These are phyloP conservation scores for Yamadazyma laniorum DNA, from an alignment of 805 yeast species.

Conservation along the genomic window DNA sequence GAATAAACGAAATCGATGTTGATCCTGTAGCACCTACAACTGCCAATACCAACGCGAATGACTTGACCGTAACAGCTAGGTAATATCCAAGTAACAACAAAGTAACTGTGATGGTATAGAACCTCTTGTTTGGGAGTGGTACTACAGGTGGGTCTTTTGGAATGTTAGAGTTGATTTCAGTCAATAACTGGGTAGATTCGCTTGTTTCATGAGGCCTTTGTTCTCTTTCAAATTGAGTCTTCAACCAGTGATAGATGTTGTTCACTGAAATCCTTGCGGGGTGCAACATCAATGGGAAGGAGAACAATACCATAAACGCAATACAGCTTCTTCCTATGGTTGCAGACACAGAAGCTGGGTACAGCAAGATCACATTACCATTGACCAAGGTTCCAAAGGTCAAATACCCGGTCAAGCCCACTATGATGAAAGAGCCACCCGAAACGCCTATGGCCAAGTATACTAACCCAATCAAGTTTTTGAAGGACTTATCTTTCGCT, in stretches of 20 bases:
- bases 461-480: slow-evolving; percentile 39
- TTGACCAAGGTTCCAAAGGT: slow-evolving; percentile 68
- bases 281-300: slow-evolving; percentile 78
- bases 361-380: slow-evolving; percentile 71
- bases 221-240: neutral
- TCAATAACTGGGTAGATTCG: slow-evolving; percentile 7
- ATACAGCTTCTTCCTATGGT: slow-evolving; percentile 60
- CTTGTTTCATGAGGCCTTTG: neutral
- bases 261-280: slow-evolving; percentile 75
- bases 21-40: slow-evolving; percentile 84
- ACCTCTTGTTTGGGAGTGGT: slow-evolving; percentile 48
- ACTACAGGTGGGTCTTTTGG: slow-evolving; percentile 42
- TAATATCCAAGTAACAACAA: slow-evolving; percentile 49
- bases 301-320: slow-evolving; percentile 67
- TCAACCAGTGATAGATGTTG: slow-evolving; percentile 63
- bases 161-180: slow-evolving; percentile 11
- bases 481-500: slow-evolving; percentile 53
- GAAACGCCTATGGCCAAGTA: slow-evolving; percentile 58
- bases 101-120: slow-evolving; percentile 46
- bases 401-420: slow-evolving; percentile 80
- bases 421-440: slow-evolving; percentile 57
- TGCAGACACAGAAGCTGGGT: slow-evolving; percentile 49
- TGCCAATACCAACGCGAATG: slow-evolving; percentile 68
- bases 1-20: slow-evolving; percentile 70
- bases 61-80: slow-evolving; percentile 56